A percentile compares a stretch with the other conserved stretches of the same genome.
phyloP scores from a whole-genome alignment of 805 yeast genomes.

The Candida tibetensis region DNA sequence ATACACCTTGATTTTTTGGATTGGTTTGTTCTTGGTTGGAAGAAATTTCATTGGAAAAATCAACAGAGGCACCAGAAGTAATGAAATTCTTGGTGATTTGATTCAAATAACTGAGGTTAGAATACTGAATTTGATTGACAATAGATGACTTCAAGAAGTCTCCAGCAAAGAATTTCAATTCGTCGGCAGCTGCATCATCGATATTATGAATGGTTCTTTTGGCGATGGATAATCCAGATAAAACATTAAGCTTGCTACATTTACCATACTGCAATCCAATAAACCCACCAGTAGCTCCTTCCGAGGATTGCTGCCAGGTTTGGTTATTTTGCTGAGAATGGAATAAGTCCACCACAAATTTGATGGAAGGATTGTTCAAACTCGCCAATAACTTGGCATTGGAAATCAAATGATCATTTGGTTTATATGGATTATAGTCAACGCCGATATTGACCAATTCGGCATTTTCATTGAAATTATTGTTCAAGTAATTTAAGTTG shows the following conservation, averaged over 20 bases:
- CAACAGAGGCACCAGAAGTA: conserved; percentile 55
- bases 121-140: conserved; percentile 23
- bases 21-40: conserved; percentile 30
- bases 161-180: conserved; percentile 28
- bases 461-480: conserved; percentile 49
- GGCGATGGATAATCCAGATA: conserved; percentile 57
- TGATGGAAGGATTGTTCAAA: conserved; percentile 46
- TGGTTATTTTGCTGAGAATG: conserved; percentile 42
- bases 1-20: conserved; percentile 19
- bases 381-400: conserved; percentile 41
- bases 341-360: conserved; percentile 32
- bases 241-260: conserved; percentile 22
- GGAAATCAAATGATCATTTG: conserved; percentile 46
- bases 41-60: conserved; percentile 55
- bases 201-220: conserved; percentile 55
- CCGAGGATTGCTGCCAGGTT: conserved; percentile 53
- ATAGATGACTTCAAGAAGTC: conserved; percentile 37
- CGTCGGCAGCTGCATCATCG: conserved; percentile 51
- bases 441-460: conserved; percentile 49
- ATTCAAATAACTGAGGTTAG: conserved; percentile 21
- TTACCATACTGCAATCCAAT: conserved; percentile 47
- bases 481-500: conserved; percentile 39
- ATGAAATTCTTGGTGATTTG: conserved; percentile 29
- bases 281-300: conserved; percentile 49
- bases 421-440: conserved; percentile 52